A percentile compares a stretch with the other conserved stretches of the same genome.
These are phyloP conservation scores for Anisodus tanguticus DNA, from an alignment of 257 asterid species.

Conservation along the genomic window DNA sequence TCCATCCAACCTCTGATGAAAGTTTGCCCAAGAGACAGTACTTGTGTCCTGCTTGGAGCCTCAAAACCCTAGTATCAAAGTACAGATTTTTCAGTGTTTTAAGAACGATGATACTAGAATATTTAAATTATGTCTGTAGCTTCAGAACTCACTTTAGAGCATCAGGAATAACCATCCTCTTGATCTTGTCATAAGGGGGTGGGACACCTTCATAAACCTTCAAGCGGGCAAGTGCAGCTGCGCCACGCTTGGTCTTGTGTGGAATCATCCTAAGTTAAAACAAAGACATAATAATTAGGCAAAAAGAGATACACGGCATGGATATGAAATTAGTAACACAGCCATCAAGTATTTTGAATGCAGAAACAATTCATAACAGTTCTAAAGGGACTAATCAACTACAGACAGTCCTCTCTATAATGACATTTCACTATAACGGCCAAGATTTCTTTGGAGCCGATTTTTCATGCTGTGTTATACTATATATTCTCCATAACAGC, in stretches of 20 bases:
- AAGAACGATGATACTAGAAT: not conserved
- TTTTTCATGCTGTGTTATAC: no score
- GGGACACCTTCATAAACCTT: constrained; percentile 84
- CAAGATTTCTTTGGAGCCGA: no score
- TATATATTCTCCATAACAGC: no score
- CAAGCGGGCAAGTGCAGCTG: constrained; percentile 86
- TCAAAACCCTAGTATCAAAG: constrained; percentile 62
- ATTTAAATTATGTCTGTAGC: not conserved
- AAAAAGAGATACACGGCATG: not conserved
- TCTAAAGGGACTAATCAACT: not conserved
- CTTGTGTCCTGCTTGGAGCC: constrained; percentile 87
- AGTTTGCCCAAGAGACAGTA: constrained; percentile 82
- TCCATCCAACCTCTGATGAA: constrained; percentile 95
- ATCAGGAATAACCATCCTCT: constrained; percentile 89
- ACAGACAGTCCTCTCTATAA: no score
- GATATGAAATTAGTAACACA: not conserved
- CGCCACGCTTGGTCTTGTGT: constrained; percentile 87
- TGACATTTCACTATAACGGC: no score
- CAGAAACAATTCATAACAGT: not conserved
- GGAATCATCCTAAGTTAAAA: constrained; percentile 65
- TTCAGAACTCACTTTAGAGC: constrained; percentile 72
- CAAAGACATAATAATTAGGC: not conserved
- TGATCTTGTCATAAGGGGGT: constrained; percentile 77
- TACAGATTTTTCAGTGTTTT: not conserved
- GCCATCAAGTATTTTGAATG: not conserved